Evolutionary conservation across 1,284 basidiomycete genomes (phyloP).

Genomic region (Albatrellus sp.): DNA sequence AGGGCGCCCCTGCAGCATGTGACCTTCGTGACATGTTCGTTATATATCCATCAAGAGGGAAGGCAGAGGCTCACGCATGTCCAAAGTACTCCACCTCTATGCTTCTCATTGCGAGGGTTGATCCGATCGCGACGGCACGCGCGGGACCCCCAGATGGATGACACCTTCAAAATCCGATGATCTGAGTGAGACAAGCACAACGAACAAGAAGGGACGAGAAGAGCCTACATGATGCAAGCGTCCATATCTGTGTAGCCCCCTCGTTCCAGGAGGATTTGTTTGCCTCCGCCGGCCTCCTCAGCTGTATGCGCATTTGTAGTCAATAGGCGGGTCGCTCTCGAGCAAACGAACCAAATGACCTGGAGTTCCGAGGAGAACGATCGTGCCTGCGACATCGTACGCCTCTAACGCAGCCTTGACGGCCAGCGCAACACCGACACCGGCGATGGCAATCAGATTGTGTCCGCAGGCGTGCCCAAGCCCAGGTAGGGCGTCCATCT

Average conservation of each 20-base stretch:
- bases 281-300: conserved; percentile 78
- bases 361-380: conserved; percentile 78
- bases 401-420: conserved; percentile 55
- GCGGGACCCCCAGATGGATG: conserved; percentile 48
- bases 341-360: conserved; percentile 23
- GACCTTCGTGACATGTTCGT: conserved; percentile 28
- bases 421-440: conserved; percentile 66
- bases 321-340: too few relatives aligned
- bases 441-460: conserved; percentile 76
- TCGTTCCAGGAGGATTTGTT: conserved; percentile 59
- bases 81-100: conserved; percentile 55
- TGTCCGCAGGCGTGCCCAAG: conserved; percentile 78
- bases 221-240: conserved; percentile 58
- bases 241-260: conserved; percentile 72
- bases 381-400: conserved; percentile 54
- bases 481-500: conserved; percentile 55
- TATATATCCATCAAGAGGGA: too few relatives aligned
- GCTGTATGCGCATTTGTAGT: conserved; percentile 23
- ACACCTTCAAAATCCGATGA: conserved; percentile 32
- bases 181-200: not conserved
- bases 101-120: conserved; percentile 44
- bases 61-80: conserved; percentile 31
- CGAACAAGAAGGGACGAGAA: conserved; percentile 1
- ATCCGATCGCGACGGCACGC: conserved; percentile 35
- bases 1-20: conserved; percentile 66